phyloP scores from a whole-genome alignment of 164 flowering plant genomes.

The Kalanchoe fedtschenkoi region DNA sequence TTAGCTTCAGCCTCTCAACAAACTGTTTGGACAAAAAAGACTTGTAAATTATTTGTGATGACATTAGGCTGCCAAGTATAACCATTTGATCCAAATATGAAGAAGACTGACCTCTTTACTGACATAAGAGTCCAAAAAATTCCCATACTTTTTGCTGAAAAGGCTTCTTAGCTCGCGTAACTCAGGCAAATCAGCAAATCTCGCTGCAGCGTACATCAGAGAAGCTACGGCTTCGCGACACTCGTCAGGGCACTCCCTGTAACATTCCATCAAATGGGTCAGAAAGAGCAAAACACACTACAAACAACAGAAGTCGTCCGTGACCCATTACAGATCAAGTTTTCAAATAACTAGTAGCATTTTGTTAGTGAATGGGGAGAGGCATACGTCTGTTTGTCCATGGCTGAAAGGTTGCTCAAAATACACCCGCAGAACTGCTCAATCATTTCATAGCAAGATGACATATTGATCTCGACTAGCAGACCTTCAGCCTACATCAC shows the following conservation, averaged over 20 bases:
- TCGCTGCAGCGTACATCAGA: conserved; percentile 38
- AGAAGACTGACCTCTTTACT: conserved; percentile 28
- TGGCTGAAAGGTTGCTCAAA: conserved; percentile 15
- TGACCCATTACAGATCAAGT: not conserved
- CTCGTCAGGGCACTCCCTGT: conserved; percentile 46
- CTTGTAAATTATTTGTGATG: not conserved
- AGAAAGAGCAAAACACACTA: not conserved
- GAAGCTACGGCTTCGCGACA: conserved; percentile 43
- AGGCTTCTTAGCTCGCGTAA: conserved; percentile 30
- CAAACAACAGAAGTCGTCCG: not conserved
- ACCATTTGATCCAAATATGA: not conserved
- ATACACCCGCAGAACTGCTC: conserved; percentile 22
- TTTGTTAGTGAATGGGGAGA: not conserved
- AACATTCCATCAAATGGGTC: not conserved
- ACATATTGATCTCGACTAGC: conserved; percentile 24
- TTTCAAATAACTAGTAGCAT: not conserved
- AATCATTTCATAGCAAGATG: conserved; percentile 25
- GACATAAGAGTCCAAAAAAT: conserved; percentile 17
- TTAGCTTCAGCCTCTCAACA: conserved; percentile 26
- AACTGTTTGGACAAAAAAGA: conserved; percentile 20
- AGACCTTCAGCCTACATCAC: conserved; percentile 34
- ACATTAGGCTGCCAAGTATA: not conserved
- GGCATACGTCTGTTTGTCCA: conserved; percentile 29
- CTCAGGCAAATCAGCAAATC: conserved; percentile 50
- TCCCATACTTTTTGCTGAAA: conserved; percentile 29